Percentiles rank a stretch among this genome's conserved stretches.
Evolutionary conservation across 345 rosid genomes (phyloP).

Genomic region (Hirschfeldia incana): DNA sequence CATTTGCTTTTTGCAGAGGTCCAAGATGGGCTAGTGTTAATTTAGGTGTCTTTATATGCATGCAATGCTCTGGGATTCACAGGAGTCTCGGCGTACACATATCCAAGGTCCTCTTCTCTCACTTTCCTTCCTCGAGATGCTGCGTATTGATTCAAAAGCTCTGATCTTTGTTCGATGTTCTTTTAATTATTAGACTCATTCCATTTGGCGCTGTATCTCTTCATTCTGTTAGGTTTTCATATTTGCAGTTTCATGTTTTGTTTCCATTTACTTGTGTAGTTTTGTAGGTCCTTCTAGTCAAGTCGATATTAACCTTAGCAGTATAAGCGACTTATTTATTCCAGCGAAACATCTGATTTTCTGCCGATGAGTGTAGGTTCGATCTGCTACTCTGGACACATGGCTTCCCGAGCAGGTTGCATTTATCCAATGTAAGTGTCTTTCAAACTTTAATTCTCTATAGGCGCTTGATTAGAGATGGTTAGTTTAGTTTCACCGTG

Average conservation of each 20-base stretch:
- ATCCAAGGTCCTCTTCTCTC: conserved; percentile 69
- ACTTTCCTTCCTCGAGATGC: conserved; percentile 8
- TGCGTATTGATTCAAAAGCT: background rate
- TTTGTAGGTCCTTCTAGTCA: conserved; percentile 6
- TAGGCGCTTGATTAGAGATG: background rate
- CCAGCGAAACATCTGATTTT: background rate
- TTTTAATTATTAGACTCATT: background rate
- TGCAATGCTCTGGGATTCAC: conserved; percentile 97
- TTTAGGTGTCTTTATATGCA: conserved; percentile 94
- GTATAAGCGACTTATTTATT: conserved; percentile 5
- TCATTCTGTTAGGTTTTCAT: background rate
- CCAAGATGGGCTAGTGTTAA: conserved; percentile 99
- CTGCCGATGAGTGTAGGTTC: conserved; percentile 56
- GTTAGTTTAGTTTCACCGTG: background rate
- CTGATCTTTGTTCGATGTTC: background rate
- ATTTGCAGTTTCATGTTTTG: background rate
- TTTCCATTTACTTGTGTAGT: background rate
- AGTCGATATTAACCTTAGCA: conserved; percentile 4
- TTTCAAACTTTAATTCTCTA: conserved; percentile 9
- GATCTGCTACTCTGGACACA: conserved; percentile 96
- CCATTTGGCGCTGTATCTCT: background rate
- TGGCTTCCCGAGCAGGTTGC: conserved; percentile 99
- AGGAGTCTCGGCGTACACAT: conserved; percentile 99
- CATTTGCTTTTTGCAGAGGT: conserved; percentile 61
- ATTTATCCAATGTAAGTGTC: conserved; percentile 72